A percentile compares a stretch with the other conserved stretches of the same genome.
These are phyloP conservation scores for Paramecium biaurelia DNA, from an alignment of 73 alveolate genomes.

Conservation along the genomic window DNA sequence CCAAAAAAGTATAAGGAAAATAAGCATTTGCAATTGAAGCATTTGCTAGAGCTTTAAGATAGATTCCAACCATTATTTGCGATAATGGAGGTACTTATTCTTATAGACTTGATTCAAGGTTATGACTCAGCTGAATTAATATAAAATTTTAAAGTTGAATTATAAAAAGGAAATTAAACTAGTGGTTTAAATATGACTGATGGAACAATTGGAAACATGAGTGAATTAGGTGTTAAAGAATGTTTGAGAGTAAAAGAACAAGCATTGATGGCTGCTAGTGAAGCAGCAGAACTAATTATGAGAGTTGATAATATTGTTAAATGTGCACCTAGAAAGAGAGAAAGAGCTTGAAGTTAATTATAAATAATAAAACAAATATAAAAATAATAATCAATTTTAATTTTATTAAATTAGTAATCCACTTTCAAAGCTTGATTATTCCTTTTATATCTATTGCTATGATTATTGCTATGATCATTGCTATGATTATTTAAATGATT, in stretches of 20 bases:
- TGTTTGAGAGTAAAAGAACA: slow-evolving; percentile 96
- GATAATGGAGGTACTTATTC: slow-evolving; percentile 82
- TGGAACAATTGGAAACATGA: slow-evolving; percentile 91
- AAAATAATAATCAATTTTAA: neutral
- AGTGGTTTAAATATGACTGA: slow-evolving; percentile 90
- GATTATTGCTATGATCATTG: too few relatives aligned
- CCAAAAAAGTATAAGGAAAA: slow-evolving; percentile 88
- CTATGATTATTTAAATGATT: too few relatives aligned
- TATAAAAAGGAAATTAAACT: slow-evolving; percentile 80
- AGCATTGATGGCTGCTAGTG: slow-evolving; percentile 93
- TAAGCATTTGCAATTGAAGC: slow-evolving; percentile 96
- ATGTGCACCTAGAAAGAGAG: slow-evolving; percentile 97
- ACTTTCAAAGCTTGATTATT: neutral
- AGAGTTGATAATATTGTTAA: slow-evolving; percentile 97
- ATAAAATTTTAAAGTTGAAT: slow-evolving; percentile 90
- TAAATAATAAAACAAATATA: neutral
- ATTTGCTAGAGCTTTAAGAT: slow-evolving; percentile 92
- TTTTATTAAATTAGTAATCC: neutral
- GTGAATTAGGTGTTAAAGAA: slow-evolving; percentile 89
- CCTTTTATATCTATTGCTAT: neutral
- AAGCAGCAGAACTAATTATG: slow-evolving; percentile 97
- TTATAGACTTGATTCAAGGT: slow-evolving; percentile 15
- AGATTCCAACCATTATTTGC: slow-evolving; percentile 94
- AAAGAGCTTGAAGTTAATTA: slow-evolving; percentile 64
- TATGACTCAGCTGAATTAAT: slow-evolving; percentile 95